Conservation (phyloP, 176 grass and related monocot genomes). For the Bolboschoenus planiculmis region DNA sequence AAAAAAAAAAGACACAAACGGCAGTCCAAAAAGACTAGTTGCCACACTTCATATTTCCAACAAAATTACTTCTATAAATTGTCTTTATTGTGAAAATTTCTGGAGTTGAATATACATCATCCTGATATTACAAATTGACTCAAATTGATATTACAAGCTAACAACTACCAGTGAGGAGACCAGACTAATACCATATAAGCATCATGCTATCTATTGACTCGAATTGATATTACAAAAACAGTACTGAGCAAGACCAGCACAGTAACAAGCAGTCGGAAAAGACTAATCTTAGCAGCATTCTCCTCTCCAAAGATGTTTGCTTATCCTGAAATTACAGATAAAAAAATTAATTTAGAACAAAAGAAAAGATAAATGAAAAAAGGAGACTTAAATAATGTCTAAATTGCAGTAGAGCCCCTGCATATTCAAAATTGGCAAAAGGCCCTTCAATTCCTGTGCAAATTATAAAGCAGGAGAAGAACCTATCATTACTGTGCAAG, state of each 20-base stretch:
- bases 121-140: not conserved
- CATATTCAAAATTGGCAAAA: not conserved
- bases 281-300: not conserved
- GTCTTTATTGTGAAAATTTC: not conserved
- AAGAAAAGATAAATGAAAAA: not conserved
- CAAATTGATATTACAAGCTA: not conserved
- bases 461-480: not conserved
- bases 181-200: not conserved
- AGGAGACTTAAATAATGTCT: not conserved
- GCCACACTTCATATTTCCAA: not conserved
- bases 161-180: not conserved
- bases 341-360: not conserved
- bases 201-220: not conserved
- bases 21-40: not conserved
- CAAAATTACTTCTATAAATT: not conserved
- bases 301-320: not conserved
- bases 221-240: not conserved
- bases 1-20: too few species aligned
- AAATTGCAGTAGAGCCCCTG: not conserved
- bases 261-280: not conserved
- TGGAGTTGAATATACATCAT: not conserved
- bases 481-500: not conserved
- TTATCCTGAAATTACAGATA: constrained; percentile 1
- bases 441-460: not conserved
- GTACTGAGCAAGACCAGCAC: not conserved